Percentiles rank a stretch among this genome's conserved stretches.
Conservation (phyloP, 257 asterid genomes). For the Striga asiatica region DNA sequence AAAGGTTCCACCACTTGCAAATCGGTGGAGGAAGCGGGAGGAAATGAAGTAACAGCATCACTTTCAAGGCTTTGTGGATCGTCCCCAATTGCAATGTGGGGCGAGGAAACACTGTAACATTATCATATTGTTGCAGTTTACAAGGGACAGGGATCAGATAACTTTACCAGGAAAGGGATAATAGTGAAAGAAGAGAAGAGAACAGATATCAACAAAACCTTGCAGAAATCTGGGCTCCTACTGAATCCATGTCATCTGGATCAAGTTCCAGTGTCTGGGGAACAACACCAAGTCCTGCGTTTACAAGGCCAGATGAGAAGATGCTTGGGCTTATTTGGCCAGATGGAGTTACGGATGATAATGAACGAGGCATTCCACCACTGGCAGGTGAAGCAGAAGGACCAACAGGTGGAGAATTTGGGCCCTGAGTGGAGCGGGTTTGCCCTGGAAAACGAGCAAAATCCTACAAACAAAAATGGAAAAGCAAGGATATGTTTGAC, state of each 20-base stretch:
- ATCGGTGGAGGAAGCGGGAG: constrained; percentile 46
- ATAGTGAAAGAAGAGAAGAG: not conserved
- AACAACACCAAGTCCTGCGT: constrained; percentile 41
- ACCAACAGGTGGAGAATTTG: constrained; percentile 55
- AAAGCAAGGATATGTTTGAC: constrained; percentile 11
- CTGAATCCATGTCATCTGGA: constrained; percentile 50
- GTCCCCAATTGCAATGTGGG: constrained; percentile 46
- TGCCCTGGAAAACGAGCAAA: constrained; percentile 94
- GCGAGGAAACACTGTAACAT: constrained; percentile 46
- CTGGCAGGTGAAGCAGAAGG: constrained; percentile 47
- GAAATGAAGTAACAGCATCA: constrained; percentile 37
- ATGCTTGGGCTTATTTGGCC: constrained; percentile 45
- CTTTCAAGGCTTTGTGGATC: constrained; percentile 42
- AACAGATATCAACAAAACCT: too few species aligned
- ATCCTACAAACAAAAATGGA: constrained; percentile 42
- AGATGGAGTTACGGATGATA: constrained; percentile 39
- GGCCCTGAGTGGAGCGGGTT: constrained; percentile 72
- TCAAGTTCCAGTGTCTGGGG: constrained; percentile 50
- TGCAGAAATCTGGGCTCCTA: constrained; percentile 40
- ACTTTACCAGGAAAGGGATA: not conserved
- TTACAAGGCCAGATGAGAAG: constrained; percentile 48
- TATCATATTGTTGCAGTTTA: not conserved
- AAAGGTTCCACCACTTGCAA: constrained; percentile 44
- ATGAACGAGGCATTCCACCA: constrained; percentile 46
- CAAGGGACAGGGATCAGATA: constrained; percentile 6